phyloP scores from a whole-genome alignment of 108 stramenopile genomes.

The Fistulifera solaris region DNA sequence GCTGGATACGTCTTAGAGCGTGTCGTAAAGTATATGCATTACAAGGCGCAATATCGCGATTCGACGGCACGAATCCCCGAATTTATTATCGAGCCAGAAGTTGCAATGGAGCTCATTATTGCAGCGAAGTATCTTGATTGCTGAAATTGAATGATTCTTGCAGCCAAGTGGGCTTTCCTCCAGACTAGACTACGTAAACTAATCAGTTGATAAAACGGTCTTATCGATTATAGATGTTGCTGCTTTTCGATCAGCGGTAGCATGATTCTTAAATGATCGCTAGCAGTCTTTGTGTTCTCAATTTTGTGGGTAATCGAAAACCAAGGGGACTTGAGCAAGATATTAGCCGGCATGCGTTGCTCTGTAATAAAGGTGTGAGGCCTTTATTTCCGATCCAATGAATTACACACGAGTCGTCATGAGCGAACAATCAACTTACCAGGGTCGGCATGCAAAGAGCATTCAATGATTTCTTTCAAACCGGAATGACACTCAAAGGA shows the following conservation, averaged over 20 bases:
- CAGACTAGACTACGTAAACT: too few species aligned
- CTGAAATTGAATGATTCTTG: conserved; percentile 27
- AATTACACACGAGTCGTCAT: too few species aligned
- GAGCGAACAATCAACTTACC: conserved; percentile 16
- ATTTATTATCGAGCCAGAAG: conserved; percentile 78
- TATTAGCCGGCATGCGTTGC: conserved; percentile 51
- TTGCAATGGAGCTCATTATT: conserved; percentile 76
- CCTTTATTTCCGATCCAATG: too few species aligned
- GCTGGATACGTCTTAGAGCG: conserved; percentile 58
- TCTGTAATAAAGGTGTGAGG: conserved; percentile 19
- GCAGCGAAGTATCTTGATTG: conserved; percentile 79
- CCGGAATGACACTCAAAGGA: conserved; percentile 14
- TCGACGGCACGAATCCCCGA: conserved; percentile 59
- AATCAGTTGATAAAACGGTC: too few species aligned
- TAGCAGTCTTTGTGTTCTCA: too few species aligned
- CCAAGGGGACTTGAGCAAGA: conserved; percentile 64
- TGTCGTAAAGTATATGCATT: conserved; percentile 72
- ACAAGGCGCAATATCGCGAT: conserved; percentile 62
- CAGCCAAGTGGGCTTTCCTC: too few species aligned
- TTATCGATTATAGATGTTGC: too few species aligned
- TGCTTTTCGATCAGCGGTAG: too few species aligned
- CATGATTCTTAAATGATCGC: too few species aligned
- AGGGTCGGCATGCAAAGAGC: conserved; percentile 32
- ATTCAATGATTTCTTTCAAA: conserved; percentile 31
- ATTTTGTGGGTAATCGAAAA: conserved; percentile 14